Percentiles rank a stretch among this genome's conserved stretches.
These are phyloP conservation scores for Trichoderma virens DNA, from an alignment of 495 filamentous ascomycete species.

Conservation along the genomic window DNA sequence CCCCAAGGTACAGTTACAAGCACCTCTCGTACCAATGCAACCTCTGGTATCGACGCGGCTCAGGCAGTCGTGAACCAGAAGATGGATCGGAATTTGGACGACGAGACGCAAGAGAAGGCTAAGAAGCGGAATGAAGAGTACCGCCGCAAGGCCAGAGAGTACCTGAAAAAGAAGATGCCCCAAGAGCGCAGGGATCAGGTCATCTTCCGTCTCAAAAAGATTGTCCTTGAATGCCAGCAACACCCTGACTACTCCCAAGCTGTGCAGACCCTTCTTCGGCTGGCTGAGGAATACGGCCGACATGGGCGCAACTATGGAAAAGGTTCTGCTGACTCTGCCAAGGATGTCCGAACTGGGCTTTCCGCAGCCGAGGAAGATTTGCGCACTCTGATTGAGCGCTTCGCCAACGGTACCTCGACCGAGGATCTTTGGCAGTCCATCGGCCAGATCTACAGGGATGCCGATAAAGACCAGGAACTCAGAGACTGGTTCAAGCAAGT, in stretches of 20 bases:
- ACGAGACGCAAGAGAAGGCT: constrained; percentile 55
- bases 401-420: constrained; percentile 86
- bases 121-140: constrained; percentile 33
- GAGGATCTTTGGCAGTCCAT: constrained; percentile 83
- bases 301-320: constrained; percentile 58
- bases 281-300: constrained; percentile 80
- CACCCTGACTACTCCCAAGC: constrained; percentile 88
- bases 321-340: constrained; percentile 56
- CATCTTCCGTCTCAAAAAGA: constrained; percentile 93
- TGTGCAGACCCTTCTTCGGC: constrained; percentile 70
- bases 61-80: constrained; percentile 44
- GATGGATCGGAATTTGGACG: constrained; percentile 49
- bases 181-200: constrained; percentile 90
- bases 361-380: constrained; percentile 69
- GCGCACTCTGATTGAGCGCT: constrained; percentile 85
- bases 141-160: constrained; percentile 56
- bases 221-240: constrained; percentile 90
- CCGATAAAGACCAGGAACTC: constrained; percentile 81
- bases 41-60: constrained; percentile 33
- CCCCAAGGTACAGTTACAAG: too few relatives aligned
- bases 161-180: constrained; percentile 76
- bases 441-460: constrained; percentile 82
- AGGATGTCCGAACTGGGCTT: constrained; percentile 61
- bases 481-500: constrained; percentile 81
- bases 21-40: too few relatives aligned